These are phyloP conservation scores for Pseudogymnoascus pannorum DNA, from an alignment of 2,329 filamentous ascomycete species.

Conservation along the genomic window DNA sequence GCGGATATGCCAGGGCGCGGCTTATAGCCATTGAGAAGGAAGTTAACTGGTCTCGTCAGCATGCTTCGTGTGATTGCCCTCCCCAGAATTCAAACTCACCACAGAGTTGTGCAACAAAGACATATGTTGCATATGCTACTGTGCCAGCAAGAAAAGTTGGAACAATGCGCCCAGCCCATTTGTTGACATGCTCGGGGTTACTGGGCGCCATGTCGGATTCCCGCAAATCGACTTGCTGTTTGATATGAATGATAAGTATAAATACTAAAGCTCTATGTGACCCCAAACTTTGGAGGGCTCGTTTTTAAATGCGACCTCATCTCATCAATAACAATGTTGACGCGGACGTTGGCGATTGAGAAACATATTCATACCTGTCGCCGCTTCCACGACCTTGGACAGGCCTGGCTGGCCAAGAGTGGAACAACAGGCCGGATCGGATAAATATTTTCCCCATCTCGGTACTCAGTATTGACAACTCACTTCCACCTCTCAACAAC, in stretches of 20 bases:
- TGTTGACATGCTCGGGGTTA: slow-evolving; percentile 16
- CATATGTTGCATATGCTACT: slow-evolving; percentile 65
- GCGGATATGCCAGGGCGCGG: slow-evolving; percentile 48
- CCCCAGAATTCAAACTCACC: slow-evolving; percentile 41
- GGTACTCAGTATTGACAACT: neutral
- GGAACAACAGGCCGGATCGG: neutral
- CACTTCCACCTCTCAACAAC: neutral
- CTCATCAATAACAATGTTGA: neutral
- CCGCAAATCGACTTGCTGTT: neutral
- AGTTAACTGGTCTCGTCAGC: slow-evolving; percentile 51
- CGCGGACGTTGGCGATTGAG: neutral
- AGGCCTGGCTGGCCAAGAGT: neutral
- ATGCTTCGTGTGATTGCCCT: neutral
- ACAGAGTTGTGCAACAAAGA: slow-evolving; percentile 59
- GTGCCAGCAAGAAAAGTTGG: slow-evolving; percentile 60
- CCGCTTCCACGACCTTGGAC: neutral
- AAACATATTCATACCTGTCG: neutral
- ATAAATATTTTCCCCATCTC: neutral
- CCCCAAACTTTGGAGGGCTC: slow-evolving; percentile 5
- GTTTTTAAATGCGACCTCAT: slow-evolving; percentile 4
- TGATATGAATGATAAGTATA: slow-evolving; percentile 6
- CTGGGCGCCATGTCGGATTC: neutral
- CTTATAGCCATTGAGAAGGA: slow-evolving; percentile 51
- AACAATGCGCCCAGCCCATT: slow-evolving; percentile 42
- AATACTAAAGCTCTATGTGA: slow-evolving; percentile 1